These are phyloP conservation scores for Termitomyces titanicus DNA, from an alignment of 768 basidiomycete species.

Conservation along the genomic window DNA sequence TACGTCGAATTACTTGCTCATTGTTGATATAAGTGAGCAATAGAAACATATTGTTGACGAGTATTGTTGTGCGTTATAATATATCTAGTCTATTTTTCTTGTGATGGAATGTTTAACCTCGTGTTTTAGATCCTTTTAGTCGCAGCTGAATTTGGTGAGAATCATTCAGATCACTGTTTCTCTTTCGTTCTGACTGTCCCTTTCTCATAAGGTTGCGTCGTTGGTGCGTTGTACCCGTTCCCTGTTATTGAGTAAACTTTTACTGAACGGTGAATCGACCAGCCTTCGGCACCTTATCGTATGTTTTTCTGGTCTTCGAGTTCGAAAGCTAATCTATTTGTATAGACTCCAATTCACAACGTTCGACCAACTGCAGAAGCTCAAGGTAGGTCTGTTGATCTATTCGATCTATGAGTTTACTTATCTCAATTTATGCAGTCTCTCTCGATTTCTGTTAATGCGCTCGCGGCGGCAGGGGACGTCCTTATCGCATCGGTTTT, in stretches of 20 bases:
- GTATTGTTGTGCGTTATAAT: constrained; percentile 27
- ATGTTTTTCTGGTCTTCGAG: constrained; percentile 10
- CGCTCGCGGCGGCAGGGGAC: constrained; percentile 42
- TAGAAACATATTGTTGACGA: constrained; percentile 30
- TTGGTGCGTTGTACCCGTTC: constrained; percentile 22
- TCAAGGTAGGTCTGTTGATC: constrained; percentile 27
- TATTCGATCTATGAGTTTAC: not conserved
- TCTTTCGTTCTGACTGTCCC: not conserved
- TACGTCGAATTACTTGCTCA: constrained; percentile 1
- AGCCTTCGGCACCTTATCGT: constrained; percentile 36
- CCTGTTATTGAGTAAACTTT: not conserved
- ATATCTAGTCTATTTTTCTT: not conserved
- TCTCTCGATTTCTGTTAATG: constrained; percentile 42
- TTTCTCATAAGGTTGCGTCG: constrained; percentile 19
- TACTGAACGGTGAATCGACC: not conserved
- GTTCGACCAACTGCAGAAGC: constrained; percentile 26
- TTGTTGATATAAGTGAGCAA: constrained; percentile 35
- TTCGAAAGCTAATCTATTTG: not conserved
- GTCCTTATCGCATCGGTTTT: constrained; percentile 42
- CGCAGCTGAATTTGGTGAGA: constrained; percentile 36
- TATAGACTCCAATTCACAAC: constrained; percentile 30
- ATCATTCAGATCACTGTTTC: not conserved
- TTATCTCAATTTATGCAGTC: constrained; percentile 17
- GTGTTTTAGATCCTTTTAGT: constrained; percentile 26
- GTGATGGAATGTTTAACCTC: not conserved